phyloP scores from a whole-genome alignment of 2,329 filamentous ascomycete genomes.

The Cytospora schulzeri region DNA sequence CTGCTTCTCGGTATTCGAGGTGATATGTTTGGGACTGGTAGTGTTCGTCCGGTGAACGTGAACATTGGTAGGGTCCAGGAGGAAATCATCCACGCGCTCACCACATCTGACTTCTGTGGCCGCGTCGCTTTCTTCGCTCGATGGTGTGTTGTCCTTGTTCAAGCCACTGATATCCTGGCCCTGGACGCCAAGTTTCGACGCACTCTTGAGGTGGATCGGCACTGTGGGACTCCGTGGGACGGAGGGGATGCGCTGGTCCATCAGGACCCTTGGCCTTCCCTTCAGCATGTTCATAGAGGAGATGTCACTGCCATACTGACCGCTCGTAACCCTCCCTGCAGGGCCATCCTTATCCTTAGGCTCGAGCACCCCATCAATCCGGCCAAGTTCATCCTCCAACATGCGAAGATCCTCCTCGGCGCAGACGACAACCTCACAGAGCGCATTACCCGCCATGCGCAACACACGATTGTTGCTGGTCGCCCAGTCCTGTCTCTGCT shows the following conservation, averaged over 20 bases:
- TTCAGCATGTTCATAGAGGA: constrained; percentile 5
- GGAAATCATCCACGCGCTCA: constrained; percentile 15
- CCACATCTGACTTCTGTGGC: neutral
- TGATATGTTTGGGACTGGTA: neutral
- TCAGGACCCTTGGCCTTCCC: neutral
- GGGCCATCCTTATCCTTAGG: constrained; percentile 19
- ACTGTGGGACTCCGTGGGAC: constrained; percentile 18
- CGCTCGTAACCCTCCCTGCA: constrained; percentile 14
- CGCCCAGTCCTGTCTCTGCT: constrained; percentile 22
- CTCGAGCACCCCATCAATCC: constrained; percentile 19
- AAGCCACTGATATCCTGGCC: constrained; percentile 2
- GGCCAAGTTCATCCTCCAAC: constrained; percentile 25
- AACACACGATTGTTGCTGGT: constrained; percentile 21
- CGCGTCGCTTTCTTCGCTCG: constrained; percentile 10
- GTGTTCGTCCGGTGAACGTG: no score
- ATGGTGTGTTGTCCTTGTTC: constrained; percentile 2
- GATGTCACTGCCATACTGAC: constrained; percentile 20
- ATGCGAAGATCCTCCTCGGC: constrained; percentile 21
- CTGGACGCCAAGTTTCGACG: constrained; percentile 14
- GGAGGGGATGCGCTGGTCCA: neutral
- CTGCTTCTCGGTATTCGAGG: no score
- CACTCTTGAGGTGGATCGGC: constrained; percentile 3
- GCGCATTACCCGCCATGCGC: constrained; percentile 24
- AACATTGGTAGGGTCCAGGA: neutral
- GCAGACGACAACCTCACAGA: constrained; percentile 21